Base-by-base conservation (phyloP, 257 asterid genomes). In the Gardenia jasminoides region DNA sequence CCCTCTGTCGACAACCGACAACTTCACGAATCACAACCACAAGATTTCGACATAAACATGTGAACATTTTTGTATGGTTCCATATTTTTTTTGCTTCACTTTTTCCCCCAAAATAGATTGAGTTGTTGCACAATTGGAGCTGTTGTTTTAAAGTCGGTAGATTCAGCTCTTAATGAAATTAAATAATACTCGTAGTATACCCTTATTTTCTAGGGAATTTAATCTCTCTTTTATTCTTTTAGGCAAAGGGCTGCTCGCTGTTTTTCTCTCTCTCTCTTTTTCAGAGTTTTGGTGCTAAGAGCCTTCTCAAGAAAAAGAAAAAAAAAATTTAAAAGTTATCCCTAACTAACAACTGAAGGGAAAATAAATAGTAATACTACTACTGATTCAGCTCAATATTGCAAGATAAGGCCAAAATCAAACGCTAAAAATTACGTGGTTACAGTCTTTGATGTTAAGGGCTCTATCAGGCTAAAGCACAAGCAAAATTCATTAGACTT, bases 1-100 rank as follows among this genome's bases (percentile, higher is more conserved):
- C 73, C 48, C 79, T 70, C 52, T 6, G 43, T 9, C 17, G 56
- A 9, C 54, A 46, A 69, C 58, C 66, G 62, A 83, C 67, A 71
- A 33, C 30, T 72, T 28, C 24, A 26, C 61, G 19, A 4, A 66
- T 50, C 74, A 74, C 41, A 58, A 54, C 80, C 76, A 77, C 31
- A 61, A 16, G 33, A 41, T 3, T 28, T 74, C 46, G 78, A 20
- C 48, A 58, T 39, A 46, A 31, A 54, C 66, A 56, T 75, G 76
- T 80, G 72, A 71, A 0, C 65, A 65, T 67, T 67, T 20, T 54
- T 52, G 24, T 52, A 16, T 17, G 19, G 59, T 52, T 52, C 19
- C 24, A n/a, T n/a, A n/a, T n/a, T n/a, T 19, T 52, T 52, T 16
- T 52, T 52, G 24, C 24, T 16, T 52, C 59, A 52, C 22, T 16